These are phyloP conservation scores for Ochromonas danica DNA, from an alignment of 108 stramenopile species.

Conservation along the genomic window DNA sequence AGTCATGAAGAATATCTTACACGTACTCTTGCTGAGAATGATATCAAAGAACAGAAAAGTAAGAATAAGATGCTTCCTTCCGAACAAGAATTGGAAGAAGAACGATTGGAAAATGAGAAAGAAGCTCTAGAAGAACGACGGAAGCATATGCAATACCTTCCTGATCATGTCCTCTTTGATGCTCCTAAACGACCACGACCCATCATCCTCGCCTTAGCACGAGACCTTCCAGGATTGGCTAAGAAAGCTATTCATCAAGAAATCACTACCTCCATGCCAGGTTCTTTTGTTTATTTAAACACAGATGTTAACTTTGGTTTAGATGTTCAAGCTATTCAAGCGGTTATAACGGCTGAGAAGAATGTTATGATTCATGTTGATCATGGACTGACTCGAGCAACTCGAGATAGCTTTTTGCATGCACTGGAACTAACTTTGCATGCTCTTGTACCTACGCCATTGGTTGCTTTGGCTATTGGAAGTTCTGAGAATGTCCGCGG, in stretches of 20 bases:
- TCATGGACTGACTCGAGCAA: slow-evolving; percentile 23
- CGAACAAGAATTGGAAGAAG: slow-evolving; percentile 26
- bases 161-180: slow-evolving; percentile 20
- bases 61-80: background rate
- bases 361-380: slow-evolving; percentile 2
- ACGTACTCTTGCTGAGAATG: background rate
- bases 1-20: background rate
- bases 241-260: background rate
- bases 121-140: background rate
- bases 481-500: background rate
- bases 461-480: background rate
- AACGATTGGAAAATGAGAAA: slow-evolving; percentile 11
- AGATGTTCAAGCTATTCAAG: background rate
- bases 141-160: background rate
- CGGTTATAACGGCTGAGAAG: background rate
- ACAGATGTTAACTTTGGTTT: background rate
- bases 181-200: background rate
- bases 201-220: background rate
- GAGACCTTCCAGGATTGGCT: background rate
- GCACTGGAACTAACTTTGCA: background rate
- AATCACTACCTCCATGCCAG: background rate
- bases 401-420: slow-evolving; percentile 3
- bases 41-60: slow-evolving; percentile 8
- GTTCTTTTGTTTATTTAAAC: background rate
- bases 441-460: background rate